Percentiles rank a stretch among this genome's conserved stretches.
These are phyloP conservation scores for Nannochloropsis salina DNA, from an alignment of 108 stramenopile genomes.

Conservation along the genomic window DNA sequence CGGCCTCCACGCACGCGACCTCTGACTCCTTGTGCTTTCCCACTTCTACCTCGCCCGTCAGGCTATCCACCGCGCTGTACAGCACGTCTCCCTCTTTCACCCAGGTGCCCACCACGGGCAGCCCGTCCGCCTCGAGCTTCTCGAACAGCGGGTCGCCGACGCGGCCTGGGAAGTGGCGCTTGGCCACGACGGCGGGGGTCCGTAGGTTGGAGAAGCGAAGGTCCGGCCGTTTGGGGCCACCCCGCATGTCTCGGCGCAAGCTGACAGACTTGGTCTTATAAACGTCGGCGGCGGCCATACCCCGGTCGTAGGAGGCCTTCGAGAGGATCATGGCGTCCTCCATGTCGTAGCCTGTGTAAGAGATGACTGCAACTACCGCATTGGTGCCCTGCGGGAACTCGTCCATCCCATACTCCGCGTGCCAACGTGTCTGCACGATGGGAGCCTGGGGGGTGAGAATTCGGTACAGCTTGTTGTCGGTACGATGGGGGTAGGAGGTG, in stretches of 20 bases:
- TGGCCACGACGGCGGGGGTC: neutral
- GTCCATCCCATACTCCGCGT: conserved; percentile 89
- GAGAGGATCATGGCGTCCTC: conserved; percentile 99
- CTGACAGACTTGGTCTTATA: conserved; percentile 70
- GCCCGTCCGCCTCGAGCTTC: conserved; percentile 77
- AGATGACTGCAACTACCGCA: conserved; percentile 95
- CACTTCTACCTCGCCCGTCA: conserved; percentile 59
- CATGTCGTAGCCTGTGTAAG: conserved; percentile 99
- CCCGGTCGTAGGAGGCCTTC: conserved; percentile 83
- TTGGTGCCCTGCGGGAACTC: conserved; percentile 97
- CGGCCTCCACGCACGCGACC: conserved; percentile 73
- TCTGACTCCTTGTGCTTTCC: conserved; percentile 87
- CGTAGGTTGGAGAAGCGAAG: neutral
- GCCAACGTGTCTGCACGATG: conserved; percentile 81
- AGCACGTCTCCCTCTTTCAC: conserved; percentile 79
- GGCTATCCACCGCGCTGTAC: conserved; percentile 76
- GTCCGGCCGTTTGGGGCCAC: neutral
- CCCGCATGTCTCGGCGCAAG: neutral
- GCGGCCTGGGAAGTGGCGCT: neutral
- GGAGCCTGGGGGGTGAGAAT: conserved; percentile 90
- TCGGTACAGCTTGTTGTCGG: conserved; percentile 93
- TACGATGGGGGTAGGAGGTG: conserved; percentile 74
- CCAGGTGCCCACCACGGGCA: conserved; percentile 76
- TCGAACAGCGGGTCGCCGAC: conserved; percentile 35
- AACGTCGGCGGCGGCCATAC: conserved; percentile 85